Base-by-base conservation (phyloP, 371 early-diverging fungal species). In the Entomophthora muscae region DNA sequence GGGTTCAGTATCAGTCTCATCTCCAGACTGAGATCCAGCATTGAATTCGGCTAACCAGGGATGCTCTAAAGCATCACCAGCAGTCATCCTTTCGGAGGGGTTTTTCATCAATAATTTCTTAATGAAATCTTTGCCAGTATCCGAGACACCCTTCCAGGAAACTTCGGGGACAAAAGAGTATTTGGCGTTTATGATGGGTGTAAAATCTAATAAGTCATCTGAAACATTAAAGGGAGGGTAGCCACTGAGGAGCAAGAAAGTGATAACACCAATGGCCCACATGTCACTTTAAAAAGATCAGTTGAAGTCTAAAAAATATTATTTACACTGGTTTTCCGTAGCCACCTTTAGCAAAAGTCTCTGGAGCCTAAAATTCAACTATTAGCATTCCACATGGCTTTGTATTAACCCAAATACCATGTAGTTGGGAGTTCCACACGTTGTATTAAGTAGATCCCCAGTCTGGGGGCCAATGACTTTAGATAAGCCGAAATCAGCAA, bases 201-300 rank as follows among this genome's bases (percentile, higher is more conserved):
- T 71, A 74, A 79, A 76, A 64, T 83, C 81, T 56, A 76, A 77
- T 53, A 74, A 68, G n/a, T 76, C 76, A 61, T 72, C 76, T 52
- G 77, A 72, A 13, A 75, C 84, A 68, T 91, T 91, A 76, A 91
- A 95, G 3, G 95, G 95, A 17, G 91, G 84, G 61, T 78, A 81
- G 7, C 95, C 95, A 68, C 84, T 84, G 12, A 91, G 71, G 69
- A 93, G 75, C 32, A 88, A 90, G 72, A 83, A 93, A 2, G 91
- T 77, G 59, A 95, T 85, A 12, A 95, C 90, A 10, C 95, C 95
- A 65, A 92, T 72, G 21, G 88, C 84, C 93, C 93, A 95, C 70
- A 91, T 76, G 66, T 95, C 95, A 29, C 63, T 63, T 52, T 61
- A 21, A 7, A 61, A 23, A 22, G 1, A 52, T 27, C 29, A 24